Conservation (phyloP, 2,329 filamentous ascomycete species). For the Kalmusia sp. region DNA sequence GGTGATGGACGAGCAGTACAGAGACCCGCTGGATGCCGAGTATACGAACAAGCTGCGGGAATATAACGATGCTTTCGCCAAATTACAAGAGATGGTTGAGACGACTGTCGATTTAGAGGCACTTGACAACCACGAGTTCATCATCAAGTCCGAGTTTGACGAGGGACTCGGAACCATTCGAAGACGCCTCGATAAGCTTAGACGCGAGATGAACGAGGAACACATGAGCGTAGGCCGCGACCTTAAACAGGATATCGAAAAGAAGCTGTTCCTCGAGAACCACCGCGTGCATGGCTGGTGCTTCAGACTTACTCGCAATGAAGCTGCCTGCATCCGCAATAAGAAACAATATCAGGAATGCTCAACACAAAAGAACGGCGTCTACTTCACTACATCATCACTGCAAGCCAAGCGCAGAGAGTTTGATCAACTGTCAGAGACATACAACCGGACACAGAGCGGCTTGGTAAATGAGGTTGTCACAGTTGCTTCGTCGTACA, state of each 20-base stretch:
- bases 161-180: conserved; percentile 86
- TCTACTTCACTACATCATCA: conserved; percentile 91
- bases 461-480: conserved; percentile 94
- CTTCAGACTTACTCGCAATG: conserved; percentile 87
- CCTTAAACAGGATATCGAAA: conserved; percentile 90
- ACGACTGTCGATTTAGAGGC: conserved; percentile 96
- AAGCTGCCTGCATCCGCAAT: conserved; percentile 92
- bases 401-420: conserved; percentile 84
- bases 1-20: conserved; percentile 95
- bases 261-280: conserved; percentile 97
- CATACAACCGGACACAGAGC: conserved; percentile 93
- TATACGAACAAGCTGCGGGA: conserved; percentile 83
- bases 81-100: conserved; percentile 97
- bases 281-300: conserved; percentile 97
- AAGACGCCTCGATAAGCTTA: conserved; percentile 86
- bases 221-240: conserved; percentile 79
- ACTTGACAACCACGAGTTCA: conserved; percentile 95
- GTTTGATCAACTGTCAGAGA: conserved; percentile 90
- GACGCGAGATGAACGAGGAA: conserved; percentile 82
- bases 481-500: conserved; percentile 90
- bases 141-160: conserved; percentile 98
- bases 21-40: conserved; percentile 81
- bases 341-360: conserved; percentile 91
- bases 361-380: conserved; percentile 98
- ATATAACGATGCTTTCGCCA: conserved; percentile 78